Evolutionary conservation across 2,329 filamentous ascomycete genomes (phyloP).

Genomic region (Malbranchea zuffiana): DNA sequence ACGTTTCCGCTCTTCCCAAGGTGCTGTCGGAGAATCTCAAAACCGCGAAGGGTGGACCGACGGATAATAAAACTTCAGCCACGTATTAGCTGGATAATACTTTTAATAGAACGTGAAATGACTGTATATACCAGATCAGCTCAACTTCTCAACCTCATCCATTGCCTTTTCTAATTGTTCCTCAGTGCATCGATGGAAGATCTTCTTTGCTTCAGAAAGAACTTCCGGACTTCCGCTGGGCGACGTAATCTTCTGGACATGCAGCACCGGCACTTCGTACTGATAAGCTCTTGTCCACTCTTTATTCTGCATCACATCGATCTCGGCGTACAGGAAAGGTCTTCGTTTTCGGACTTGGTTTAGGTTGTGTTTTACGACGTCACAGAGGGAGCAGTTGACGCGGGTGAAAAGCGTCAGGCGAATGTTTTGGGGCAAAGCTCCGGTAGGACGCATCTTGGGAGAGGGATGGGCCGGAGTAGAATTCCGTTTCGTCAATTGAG

Average conservation of each 20-base stretch:
- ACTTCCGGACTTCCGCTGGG: conserved; percentile 39
- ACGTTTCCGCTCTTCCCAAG: conserved; percentile 36
- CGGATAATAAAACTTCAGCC: too few relatives aligned
- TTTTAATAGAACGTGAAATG: not conserved
- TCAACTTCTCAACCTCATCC: conserved; percentile 36
- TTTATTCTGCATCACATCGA: conserved; percentile 49
- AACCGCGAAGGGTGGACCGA: conserved; percentile 23
- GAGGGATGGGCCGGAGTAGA: not conserved
- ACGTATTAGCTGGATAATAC: not conserved
- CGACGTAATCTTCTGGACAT: conserved; percentile 40
- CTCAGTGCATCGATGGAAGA: conserved; percentile 53
- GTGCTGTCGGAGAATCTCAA: conserved; percentile 29
- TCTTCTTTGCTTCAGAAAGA: conserved; percentile 49
- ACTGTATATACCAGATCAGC: conserved; percentile 1
- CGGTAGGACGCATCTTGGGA: conserved; percentile 11
- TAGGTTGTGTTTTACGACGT: conserved; percentile 49
- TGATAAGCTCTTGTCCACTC: conserved; percentile 52
- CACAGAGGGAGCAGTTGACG: conserved; percentile 49
- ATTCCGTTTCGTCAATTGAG: conserved; percentile 6
- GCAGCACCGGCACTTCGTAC: conserved; percentile 54
- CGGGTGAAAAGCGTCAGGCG: conserved; percentile 52
- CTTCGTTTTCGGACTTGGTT: conserved; percentile 42
- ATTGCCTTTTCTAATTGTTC: conserved; percentile 46
- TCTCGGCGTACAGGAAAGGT: conserved; percentile 46
- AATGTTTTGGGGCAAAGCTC: conserved; percentile 23